Evolutionary conservation across 2,329 filamentous ascomycete genomes (phyloP).

Genomic region (Sclerotinia nivalis): DNA sequence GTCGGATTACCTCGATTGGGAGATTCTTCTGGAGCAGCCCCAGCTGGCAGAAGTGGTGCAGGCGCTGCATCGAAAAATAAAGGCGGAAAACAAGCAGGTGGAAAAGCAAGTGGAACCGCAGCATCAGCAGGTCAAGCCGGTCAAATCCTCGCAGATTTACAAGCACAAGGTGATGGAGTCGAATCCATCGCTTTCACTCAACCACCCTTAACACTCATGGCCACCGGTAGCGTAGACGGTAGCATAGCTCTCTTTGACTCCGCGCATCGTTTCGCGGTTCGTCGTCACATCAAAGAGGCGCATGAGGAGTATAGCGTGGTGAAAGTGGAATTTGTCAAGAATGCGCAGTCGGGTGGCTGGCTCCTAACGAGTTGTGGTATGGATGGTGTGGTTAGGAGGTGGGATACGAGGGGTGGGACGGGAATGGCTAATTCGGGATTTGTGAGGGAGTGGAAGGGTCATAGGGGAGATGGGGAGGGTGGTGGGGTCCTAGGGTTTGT

Average conservation of each 20-base stretch:
- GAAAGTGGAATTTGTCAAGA: slow-evolving; percentile 81
- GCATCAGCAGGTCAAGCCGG: slow-evolving; percentile 56
- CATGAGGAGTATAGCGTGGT: slow-evolving; percentile 90
- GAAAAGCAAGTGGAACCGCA: slow-evolving; percentile 45
- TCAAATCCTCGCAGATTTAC: slow-evolving; percentile 78
- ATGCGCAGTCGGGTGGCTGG: slow-evolving; percentile 55
- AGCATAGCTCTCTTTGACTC: slow-evolving; percentile 86
- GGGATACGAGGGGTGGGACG: slow-evolving; percentile 76
- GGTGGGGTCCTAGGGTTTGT: slow-evolving; percentile 91
- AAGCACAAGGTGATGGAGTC: slow-evolving; percentile 76
- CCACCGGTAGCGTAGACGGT: slow-evolving; percentile 69
- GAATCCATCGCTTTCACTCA: slow-evolving; percentile 73
- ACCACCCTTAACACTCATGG: slow-evolving; percentile 54
- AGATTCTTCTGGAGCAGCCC: slow-evolving; percentile 33
- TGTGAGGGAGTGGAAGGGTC: slow-evolving; percentile 86
- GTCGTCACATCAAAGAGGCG: slow-evolving; percentile 76
- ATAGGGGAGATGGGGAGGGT: slow-evolving; percentile 79
- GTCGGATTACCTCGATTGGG: slow-evolving; percentile 72
- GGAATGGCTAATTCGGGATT: slow-evolving; percentile 68
- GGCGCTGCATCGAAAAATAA: slow-evolving; percentile 35
- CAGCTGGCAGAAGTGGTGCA: slow-evolving; percentile 34
- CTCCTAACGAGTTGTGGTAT: slow-evolving; percentile 85
- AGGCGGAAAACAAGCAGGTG: slow-evolving; percentile 41
- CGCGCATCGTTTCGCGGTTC: slow-evolving; percentile 80
- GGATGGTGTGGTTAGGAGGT: slow-evolving; percentile 86